A percentile compares a stretch with the other conserved stretches of the same genome.
These are phyloP conservation scores for Aspergillus pseudoglaucus DNA, from an alignment of 2,329 filamentous ascomycete genomes.

Conservation along the genomic window DNA sequence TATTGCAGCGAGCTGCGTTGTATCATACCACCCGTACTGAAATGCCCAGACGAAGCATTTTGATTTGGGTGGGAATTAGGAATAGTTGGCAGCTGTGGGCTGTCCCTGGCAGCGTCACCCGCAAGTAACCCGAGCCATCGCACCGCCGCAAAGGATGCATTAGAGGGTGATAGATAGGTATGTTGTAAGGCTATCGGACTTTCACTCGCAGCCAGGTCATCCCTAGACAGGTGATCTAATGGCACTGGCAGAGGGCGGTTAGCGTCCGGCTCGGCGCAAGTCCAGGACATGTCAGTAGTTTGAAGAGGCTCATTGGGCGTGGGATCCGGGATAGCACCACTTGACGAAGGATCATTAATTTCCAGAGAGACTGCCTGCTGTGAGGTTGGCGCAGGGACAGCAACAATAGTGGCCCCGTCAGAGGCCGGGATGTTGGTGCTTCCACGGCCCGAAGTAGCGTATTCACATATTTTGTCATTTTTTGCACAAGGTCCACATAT, in stretches of 20 bases:
- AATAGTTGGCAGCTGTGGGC: neutral
- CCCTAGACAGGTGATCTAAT: neutral
- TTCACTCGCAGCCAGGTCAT: neutral
- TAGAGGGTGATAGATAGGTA: constrained; percentile 2
- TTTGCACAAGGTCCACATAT: constrained; percentile 18
- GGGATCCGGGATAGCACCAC: neutral
- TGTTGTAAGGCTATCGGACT: constrained; percentile 1
- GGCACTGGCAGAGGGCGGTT: neutral
- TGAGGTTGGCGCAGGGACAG: neutral
- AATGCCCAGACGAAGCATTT: constrained; percentile 3
- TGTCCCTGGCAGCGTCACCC: neutral
- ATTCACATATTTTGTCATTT: constrained; percentile 11
- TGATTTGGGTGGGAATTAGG: constrained; percentile 2
- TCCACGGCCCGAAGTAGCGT: constrained; percentile 1
- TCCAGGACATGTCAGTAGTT: neutral
- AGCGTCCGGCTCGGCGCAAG: neutral
- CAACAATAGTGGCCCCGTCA: neutral
- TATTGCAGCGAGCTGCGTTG: constrained; percentile 8
- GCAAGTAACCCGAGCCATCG: constrained; percentile 14
- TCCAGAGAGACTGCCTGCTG: constrained; percentile 1
- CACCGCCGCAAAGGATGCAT: constrained; percentile 12
- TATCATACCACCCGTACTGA: constrained; percentile 3
- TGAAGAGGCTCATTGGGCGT: neutral
- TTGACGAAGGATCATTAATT: neutral
- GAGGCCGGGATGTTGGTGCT: neutral